Evolutionary conservation across 2,329 filamentous ascomycete species (phyloP).

Genomic region (Hypomyces perniciosus): DNA sequence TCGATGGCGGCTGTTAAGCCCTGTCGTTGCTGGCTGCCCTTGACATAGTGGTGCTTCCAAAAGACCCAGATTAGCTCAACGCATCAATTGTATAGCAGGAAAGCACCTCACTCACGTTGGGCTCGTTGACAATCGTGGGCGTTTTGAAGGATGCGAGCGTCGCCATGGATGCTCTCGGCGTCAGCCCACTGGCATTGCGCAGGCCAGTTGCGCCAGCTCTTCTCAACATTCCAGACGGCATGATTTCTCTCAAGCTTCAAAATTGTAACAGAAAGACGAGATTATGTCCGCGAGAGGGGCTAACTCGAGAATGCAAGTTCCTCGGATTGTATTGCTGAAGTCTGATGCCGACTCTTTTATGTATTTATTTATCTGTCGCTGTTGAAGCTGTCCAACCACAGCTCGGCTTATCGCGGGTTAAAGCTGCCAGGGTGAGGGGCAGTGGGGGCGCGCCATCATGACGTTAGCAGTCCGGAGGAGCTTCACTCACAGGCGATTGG

Average conservation of each 20-base stretch:
- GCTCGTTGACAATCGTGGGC: conserved; percentile 83
- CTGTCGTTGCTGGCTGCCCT: conserved; percentile 73
- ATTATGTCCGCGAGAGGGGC: no score
- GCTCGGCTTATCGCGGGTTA: conserved; percentile 15
- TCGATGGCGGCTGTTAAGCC: conserved; percentile 70
- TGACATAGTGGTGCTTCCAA: conserved; percentile 75
- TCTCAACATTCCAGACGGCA: conserved; percentile 31
- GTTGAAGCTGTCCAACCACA: background rate
- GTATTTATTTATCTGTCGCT: background rate
- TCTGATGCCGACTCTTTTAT: background rate
- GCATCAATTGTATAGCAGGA: background rate
- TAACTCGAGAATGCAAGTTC: no score
- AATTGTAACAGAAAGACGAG: background rate
- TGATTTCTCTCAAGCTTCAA: conserved; percentile 9
- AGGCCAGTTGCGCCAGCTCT: conserved; percentile 28
- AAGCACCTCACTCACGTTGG: conserved; percentile 65
- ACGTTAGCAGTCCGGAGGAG: conserved; percentile 1
- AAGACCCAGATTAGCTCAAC: background rate
- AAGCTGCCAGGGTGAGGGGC: conserved; percentile 4
- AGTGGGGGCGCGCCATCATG: background rate
- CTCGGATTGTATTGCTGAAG: no score
- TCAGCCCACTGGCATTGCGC: conserved; percentile 22
- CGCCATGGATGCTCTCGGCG: conserved; percentile 33
- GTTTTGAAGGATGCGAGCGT: conserved; percentile 81
- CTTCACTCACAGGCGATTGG: conserved; percentile 3